A percentile compares a stretch with the other conserved stretches of the same genome.
Evolutionary conservation across 495 filamentous ascomycete species (phyloP).

Genomic region (Beverwykella pulmonaria): DNA sequence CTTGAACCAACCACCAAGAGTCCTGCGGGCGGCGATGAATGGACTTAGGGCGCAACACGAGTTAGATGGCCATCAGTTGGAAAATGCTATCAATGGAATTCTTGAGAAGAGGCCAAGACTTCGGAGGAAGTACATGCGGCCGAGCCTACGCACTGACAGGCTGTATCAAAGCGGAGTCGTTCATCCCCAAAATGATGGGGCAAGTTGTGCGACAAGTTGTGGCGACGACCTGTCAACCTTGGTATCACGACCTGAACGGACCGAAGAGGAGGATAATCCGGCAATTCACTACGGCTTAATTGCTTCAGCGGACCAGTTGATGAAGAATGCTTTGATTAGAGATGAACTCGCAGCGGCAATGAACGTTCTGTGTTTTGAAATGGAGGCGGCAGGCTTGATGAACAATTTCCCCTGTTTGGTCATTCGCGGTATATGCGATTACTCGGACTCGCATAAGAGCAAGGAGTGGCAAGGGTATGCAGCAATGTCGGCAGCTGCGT

Average conservation of each 20-base stretch:
- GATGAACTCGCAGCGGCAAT: constrained; percentile 19
- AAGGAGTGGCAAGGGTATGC: constrained; percentile 20
- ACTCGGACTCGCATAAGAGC: constrained; percentile 43
- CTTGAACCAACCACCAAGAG: constrained; percentile 44
- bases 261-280: constrained; percentile 39
- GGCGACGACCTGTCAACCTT: constrained; percentile 37
- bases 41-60: constrained; percentile 22
- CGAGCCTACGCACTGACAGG: constrained; percentile 39
- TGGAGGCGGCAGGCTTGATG: constrained; percentile 36
- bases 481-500: constrained; percentile 36
- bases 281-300: constrained; percentile 46
- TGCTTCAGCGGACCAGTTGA: constrained; percentile 46
- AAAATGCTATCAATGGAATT: too few species aligned
- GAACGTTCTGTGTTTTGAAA: constrained; percentile 40
- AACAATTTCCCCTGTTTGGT: constrained; percentile 33
- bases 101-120: constrained; percentile 9
- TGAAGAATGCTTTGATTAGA: constrained; percentile 39
- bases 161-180: constrained; percentile 41
- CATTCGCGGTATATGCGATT: constrained; percentile 43
- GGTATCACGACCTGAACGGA: constrained; percentile 38
- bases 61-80: too few species aligned
- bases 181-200: constrained; percentile 38
- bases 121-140: constrained; percentile 8
- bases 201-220: constrained; percentile 37
- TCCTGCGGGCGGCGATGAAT: constrained; percentile 28